phyloP scores from a whole-genome alignment of 2,329 filamentous ascomycete species.

The Penicillium frequentans region DNA sequence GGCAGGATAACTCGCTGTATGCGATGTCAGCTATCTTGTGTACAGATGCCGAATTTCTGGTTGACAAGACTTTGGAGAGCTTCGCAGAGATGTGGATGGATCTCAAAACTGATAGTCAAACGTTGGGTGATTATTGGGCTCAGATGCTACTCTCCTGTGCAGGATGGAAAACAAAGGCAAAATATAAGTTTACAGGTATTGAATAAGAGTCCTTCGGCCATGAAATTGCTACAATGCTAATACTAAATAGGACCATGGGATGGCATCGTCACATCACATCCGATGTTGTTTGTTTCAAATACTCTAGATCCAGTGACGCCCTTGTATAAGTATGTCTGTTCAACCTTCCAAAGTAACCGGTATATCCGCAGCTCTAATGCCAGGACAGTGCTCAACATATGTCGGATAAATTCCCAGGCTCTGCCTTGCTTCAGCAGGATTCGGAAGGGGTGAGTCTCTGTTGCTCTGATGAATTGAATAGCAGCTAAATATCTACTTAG shows the following conservation, averaged over 20 bases:
- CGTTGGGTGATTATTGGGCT: conserved; percentile 41
- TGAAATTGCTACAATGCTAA: not conserved
- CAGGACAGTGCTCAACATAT: conserved; percentile 35
- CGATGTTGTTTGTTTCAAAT: conserved; percentile 59
- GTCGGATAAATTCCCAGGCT: conserved; percentile 44
- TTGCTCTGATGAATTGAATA: not conserved
- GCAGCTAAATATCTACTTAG: conserved; percentile 13
- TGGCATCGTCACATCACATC: conserved; percentile 43
- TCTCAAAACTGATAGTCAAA: conserved; percentile 25
- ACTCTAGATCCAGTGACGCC: conserved; percentile 62
- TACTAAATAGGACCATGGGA: conserved; percentile 24
- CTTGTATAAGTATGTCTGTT: conserved; percentile 34
- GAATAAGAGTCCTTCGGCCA: not conserved
- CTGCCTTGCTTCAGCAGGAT: conserved; percentile 47
- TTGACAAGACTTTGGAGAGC: conserved; percentile 10
- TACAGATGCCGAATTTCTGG: conserved; percentile 29
- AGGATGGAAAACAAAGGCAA: conserved; percentile 36
- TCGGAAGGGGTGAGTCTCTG: conserved; percentile 39
- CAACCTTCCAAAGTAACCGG: not conserved
- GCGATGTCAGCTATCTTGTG: conserved; percentile 33
- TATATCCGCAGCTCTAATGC: conserved; percentile 1
- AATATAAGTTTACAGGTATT: conserved; percentile 39
- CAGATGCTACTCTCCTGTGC: conserved; percentile 36
- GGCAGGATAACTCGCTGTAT: conserved; percentile 28
- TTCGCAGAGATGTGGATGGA: conserved; percentile 26